Conservation (phyloP, 2,329 filamentous ascomycete genomes). For the Allantophomopsis lycopodina region DNA sequence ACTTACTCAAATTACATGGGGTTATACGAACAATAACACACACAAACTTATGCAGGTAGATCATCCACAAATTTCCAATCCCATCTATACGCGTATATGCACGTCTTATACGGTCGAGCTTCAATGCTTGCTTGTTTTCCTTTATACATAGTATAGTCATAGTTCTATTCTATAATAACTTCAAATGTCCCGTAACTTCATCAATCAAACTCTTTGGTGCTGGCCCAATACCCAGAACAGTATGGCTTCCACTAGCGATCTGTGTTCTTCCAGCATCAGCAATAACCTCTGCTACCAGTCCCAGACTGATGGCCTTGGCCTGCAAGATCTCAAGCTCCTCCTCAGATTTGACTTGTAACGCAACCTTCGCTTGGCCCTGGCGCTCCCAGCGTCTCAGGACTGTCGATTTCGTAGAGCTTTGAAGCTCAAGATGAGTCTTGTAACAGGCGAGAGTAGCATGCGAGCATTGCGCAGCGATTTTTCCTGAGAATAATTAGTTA, state of each 20-base stretch:
- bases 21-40: no score
- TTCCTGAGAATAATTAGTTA: constrained; percentile 41
- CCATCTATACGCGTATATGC: no score
- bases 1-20: no score
- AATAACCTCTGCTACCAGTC: constrained; percentile 79
- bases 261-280: constrained; percentile 94
- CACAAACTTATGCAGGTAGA: no score
- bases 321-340: constrained; percentile 65
- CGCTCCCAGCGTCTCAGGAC: constrained; percentile 77
- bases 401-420: constrained; percentile 36
- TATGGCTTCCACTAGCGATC: constrained; percentile 86
- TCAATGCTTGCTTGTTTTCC: not conserved
- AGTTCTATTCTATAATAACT: constrained; percentile 47
- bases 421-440: constrained; percentile 56
- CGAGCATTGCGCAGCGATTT: constrained; percentile 90
- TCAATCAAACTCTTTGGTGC: constrained; percentile 82
- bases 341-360: constrained; percentile 76
- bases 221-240: constrained; percentile 72
- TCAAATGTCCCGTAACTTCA: constrained; percentile 70
- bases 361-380: constrained; percentile 83
- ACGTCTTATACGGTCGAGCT: no score
- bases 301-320: constrained; percentile 68
- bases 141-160: not conserved
- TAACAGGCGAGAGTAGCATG: constrained; percentile 98
- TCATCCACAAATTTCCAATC: no score